Percentiles rank a stretch among this genome's conserved stretches.
Evolutionary conservation across 768 basidiomycete genomes (phyloP).

Genomic region (Psilocybe tampanensis): DNA sequence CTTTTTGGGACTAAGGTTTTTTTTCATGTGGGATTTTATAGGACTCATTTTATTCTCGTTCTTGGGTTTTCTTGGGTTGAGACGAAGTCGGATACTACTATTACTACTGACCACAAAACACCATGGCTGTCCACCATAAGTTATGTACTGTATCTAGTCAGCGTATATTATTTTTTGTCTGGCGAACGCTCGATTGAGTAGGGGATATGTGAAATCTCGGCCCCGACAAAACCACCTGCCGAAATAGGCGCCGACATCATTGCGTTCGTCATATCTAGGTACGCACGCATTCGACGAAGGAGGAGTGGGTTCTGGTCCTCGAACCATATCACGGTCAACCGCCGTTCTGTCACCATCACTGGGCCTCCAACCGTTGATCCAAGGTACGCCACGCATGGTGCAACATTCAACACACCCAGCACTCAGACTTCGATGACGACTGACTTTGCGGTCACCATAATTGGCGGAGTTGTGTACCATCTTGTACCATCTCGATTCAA

Average conservation of each 20-base stretch:
- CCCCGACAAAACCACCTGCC: no score
- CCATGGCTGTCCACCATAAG: no score
- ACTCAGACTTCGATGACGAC: conserved; percentile 26
- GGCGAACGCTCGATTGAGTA: no score
- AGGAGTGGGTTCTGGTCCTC: conserved; percentile 22
- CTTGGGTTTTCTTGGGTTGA: background rate
- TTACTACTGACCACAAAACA: no score
- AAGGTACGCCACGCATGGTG: conserved; percentile 34
- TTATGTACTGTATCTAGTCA: no score
- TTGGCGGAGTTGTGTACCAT: conserved; percentile 29
- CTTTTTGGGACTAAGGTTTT: background rate
- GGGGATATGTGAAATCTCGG: no score
- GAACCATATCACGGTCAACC: conserved; percentile 27
- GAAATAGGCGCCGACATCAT: conserved; percentile 43
- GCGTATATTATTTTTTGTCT: no score
- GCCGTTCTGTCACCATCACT: conserved; percentile 20
- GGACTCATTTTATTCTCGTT: background rate
- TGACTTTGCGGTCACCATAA: conserved; percentile 29
- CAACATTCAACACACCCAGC: conserved; percentile 25
- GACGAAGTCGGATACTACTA: background rate
- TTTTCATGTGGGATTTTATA: background rate
- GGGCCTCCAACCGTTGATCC: conserved; percentile 19
- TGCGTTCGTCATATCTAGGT: conserved; percentile 28
- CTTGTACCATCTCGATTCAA: no score
- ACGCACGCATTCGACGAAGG: conserved; percentile 26